These are phyloP conservation scores for Colletotrichum abscissum DNA, from an alignment of 2,329 filamentous ascomycete species.

Conservation along the genomic window DNA sequence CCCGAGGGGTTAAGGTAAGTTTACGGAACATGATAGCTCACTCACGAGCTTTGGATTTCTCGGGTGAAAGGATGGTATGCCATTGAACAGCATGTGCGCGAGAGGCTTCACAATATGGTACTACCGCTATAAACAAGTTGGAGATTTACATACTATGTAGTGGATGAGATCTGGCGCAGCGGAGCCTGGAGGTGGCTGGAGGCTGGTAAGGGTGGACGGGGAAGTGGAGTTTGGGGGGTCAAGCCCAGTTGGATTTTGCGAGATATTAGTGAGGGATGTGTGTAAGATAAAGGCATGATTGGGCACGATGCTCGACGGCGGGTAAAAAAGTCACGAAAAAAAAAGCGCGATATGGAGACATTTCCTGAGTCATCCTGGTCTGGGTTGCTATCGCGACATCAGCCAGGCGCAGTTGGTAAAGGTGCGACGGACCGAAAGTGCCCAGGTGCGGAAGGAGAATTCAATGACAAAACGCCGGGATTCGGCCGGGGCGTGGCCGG, in stretches of 20 bases:
- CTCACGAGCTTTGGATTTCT: slow-evolving; percentile 9
- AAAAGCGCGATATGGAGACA: slow-evolving; percentile 23
- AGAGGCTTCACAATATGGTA: not conserved
- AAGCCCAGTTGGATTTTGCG: not conserved
- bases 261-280: slow-evolving; percentile 16
- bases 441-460: not conserved
- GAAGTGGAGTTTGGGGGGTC: not conserved
- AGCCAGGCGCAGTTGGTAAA: not conserved
- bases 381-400: slow-evolving; percentile 25
- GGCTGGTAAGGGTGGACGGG: not conserved
- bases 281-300: slow-evolving; percentile 24
- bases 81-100: slow-evolving; percentile 5
- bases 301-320: slow-evolving; percentile 8
- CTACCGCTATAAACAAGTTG: not conserved
- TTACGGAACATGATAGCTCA: not conserved
- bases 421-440: slow-evolving; percentile 7
- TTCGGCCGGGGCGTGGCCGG: slow-evolving; percentile 23
- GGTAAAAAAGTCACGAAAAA: slow-evolving; percentile 10
- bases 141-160: no score
- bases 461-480: slow-evolving; percentile 21
- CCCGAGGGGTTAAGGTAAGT: not conserved
- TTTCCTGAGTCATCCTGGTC: slow-evolving; percentile 18
- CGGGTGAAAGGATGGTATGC: slow-evolving; percentile 2
- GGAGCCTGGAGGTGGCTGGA: not conserved
- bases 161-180: no score